Percentiles rank a stretch among this genome's conserved stretches.
Evolutionary conservation across 148 eudicot genomes (phyloP).

Genomic region (Dysphania ambrosioides): DNA sequence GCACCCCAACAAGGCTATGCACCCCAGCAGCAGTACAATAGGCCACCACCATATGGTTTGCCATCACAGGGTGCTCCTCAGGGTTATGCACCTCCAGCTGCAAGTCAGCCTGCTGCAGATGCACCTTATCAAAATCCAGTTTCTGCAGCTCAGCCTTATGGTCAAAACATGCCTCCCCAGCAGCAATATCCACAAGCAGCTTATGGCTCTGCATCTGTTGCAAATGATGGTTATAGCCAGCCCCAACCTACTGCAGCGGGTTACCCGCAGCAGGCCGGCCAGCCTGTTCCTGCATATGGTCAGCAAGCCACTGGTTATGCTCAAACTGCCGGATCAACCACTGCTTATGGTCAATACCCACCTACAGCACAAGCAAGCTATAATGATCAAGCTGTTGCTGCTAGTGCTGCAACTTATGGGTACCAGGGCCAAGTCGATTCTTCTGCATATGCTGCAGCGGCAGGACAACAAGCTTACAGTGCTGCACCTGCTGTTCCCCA

Average conservation of each 20-base stretch:
- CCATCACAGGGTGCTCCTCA: conserved; percentile 56
- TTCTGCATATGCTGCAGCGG: conserved; percentile 45
- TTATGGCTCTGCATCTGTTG: conserved; percentile 48
- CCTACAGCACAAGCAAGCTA: conserved; percentile 52
- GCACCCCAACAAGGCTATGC: no score
- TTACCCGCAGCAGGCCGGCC: conserved; percentile 61
- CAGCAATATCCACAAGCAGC: conserved; percentile 67
- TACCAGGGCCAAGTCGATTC: conserved; percentile 54
- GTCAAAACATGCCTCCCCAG: conserved; percentile 47
- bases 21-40: conserved; percentile 48
- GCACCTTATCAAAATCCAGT: conserved; percentile 56
- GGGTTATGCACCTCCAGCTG: conserved; percentile 56
- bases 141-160: conserved; percentile 50
- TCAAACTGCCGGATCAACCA: conserved; percentile 42
- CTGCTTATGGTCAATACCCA: conserved; percentile 62
- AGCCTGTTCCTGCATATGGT: conserved; percentile 56
- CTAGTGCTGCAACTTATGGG: conserved; percentile 40
- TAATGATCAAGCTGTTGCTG: conserved; percentile 40
- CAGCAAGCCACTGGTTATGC: conserved; percentile 66
- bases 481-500: conserved; percentile 33
- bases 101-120: conserved; percentile 65
- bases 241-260: conserved; percentile 40
- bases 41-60: conserved; percentile 55
- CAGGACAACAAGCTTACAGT: conserved; percentile 33
- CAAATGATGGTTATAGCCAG: conserved; percentile 48